Conservation (phyloP, 2,329 filamentous ascomycete species). For the Biscogniauxia mediterranea region DNA sequence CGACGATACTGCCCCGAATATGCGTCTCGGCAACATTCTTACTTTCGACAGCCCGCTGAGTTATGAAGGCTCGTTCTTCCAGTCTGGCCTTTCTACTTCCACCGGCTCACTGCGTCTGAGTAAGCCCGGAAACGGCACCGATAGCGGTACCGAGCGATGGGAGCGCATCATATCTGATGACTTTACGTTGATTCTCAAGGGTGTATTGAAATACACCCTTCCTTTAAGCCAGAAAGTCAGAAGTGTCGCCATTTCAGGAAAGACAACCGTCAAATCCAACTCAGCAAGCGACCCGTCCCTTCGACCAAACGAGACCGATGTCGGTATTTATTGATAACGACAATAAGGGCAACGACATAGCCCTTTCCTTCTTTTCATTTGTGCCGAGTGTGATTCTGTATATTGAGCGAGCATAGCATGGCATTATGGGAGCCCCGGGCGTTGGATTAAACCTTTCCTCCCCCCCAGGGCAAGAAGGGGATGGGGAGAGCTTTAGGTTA, state of each 20-base stretch:
- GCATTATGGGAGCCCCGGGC: constrained; percentile 33
- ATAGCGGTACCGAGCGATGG: constrained; percentile 83
- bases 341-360: constrained; percentile 24
- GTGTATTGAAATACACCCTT: constrained; percentile 79
- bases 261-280: constrained; percentile 61
- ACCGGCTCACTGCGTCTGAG: constrained; percentile 79
- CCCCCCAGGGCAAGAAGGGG: constrained; percentile 6
- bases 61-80: constrained; percentile 88
- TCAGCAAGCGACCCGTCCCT: constrained; percentile 53
- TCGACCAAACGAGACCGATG: constrained; percentile 39
- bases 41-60: constrained; percentile 83
- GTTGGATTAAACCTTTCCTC: constrained; percentile 26
- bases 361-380: constrained; percentile 27
- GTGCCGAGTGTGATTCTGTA: constrained; percentile 33
- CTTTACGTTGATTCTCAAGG: constrained; percentile 90
- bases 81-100: constrained; percentile 67
- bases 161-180: constrained; percentile 86
- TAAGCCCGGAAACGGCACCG: constrained; percentile 84
- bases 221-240: constrained; percentile 60
- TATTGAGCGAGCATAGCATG: constrained; percentile 38
- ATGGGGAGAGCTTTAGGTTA: constrained; percentile 4
- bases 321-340: constrained; percentile 24
- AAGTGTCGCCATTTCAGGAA: constrained; percentile 59
- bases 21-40: constrained; percentile 86
- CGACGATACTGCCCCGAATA: constrained; percentile 72